Evolutionary conservation across 306 rosid species (phyloP).

Genomic region (Cucurbita argyrosperma): DNA sequence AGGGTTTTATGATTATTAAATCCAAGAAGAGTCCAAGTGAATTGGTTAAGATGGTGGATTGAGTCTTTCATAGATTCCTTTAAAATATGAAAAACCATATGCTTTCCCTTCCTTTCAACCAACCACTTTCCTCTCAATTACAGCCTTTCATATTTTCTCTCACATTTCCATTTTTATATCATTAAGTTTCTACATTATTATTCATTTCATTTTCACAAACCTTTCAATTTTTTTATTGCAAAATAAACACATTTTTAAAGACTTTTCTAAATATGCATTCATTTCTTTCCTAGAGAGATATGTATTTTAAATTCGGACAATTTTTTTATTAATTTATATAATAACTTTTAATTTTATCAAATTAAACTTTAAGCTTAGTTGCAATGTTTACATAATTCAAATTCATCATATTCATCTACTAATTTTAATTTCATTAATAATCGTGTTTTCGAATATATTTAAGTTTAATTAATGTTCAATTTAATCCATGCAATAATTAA

Average conservation of each 20-base stretch:
- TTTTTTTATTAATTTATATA: no score
- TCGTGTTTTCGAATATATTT: background rate
- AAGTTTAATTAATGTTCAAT: no score
- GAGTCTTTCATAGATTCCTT: slow-evolving; percentile 1
- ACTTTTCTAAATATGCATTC: background rate
- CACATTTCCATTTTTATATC: background rate
- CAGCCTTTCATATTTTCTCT: background rate
- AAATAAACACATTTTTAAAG: no score
- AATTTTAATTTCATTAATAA: no score
- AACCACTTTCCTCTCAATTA: background rate
- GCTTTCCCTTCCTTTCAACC: background rate
- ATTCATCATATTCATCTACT: background rate
- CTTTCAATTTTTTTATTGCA: background rate
- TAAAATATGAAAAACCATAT: background rate
- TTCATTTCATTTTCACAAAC: background rate
- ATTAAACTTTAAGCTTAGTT: no score
- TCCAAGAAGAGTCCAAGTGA: background rate
- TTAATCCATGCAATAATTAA: no score
- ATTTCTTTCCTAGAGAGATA: background rate
- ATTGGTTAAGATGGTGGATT: background rate
- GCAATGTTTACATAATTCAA: no score
- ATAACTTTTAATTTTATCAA: background rate
- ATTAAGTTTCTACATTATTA: background rate
- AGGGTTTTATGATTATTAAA: no score
- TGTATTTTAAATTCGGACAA: no score